phyloP scores from a whole-genome alignment of 2,329 filamentous ascomycete species.

The Dactylellina cionopaga region DNA sequence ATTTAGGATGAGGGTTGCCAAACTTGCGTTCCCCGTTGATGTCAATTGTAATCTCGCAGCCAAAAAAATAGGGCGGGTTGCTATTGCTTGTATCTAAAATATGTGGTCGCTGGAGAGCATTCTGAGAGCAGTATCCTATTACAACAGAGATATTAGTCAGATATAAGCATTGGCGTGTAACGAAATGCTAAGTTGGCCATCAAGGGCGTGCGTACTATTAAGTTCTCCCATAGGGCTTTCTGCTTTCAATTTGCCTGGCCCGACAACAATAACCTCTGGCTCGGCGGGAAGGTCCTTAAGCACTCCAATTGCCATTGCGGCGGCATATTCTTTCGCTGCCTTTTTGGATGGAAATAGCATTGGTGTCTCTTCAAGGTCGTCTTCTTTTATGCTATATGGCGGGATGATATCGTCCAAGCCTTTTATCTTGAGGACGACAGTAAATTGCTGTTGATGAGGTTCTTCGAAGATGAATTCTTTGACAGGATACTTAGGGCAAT shows the following conservation, averaged over 20 bases:
- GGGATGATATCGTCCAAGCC: slow-evolving; percentile 11
- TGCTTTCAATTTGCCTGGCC: slow-evolving; percentile 30
- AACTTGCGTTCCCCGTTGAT: slow-evolving; percentile 38
- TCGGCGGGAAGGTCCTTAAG: slow-evolving; percentile 10
- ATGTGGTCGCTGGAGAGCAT: slow-evolving; percentile 34
- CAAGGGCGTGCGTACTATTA: slow-evolving; percentile 23
- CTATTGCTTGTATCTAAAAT: slow-evolving; percentile 47
- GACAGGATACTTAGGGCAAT: slow-evolving; percentile 24
- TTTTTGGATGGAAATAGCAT: slow-evolving; percentile 49
- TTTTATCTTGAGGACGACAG: slow-evolving; percentile 25
- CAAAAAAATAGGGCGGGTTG: slow-evolving; percentile 42
- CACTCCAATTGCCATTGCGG: slow-evolving; percentile 13
- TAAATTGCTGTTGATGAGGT: slow-evolving; percentile 42
- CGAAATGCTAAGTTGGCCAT: not conserved
- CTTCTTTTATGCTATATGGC: slow-evolving; percentile 29
- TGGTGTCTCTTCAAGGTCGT: slow-evolving; percentile 16
- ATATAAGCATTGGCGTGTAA: not conserved
- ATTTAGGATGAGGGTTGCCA: slow-evolving; percentile 12
- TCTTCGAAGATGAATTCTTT: slow-evolving; percentile 29
- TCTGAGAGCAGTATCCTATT: slow-evolving; percentile 47
- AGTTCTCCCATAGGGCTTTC: slow-evolving; percentile 51
- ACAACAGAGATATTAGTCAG: not conserved
- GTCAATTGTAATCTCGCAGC: slow-evolving; percentile 45
- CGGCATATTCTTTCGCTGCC: slow-evolving; percentile 45
- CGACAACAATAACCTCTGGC: slow-evolving; percentile 30